These are phyloP conservation scores for Candida wancherniae DNA, from an alignment of 805 yeast genomes.

Conservation along the genomic window DNA sequence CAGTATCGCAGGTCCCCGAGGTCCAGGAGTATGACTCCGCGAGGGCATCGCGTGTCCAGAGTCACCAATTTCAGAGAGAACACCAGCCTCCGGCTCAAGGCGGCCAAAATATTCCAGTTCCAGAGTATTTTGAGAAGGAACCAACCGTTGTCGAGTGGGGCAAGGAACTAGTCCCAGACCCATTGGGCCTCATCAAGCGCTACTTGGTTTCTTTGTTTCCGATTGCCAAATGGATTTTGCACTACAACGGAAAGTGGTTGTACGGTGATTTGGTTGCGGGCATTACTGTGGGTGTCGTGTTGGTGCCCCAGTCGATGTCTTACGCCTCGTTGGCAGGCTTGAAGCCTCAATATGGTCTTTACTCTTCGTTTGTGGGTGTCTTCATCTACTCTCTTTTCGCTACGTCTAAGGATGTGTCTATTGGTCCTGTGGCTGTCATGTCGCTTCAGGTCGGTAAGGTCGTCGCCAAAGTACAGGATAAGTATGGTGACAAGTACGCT, in stretches of 20 bases:
- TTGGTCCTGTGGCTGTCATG: constrained; percentile 98
- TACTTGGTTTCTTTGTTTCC: constrained; percentile 73
- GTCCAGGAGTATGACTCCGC: constrained; percentile 14
- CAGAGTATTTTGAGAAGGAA: constrained; percentile 32
- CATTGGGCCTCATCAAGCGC: constrained; percentile 31
- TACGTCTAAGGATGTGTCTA: constrained; percentile 90
- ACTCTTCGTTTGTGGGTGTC: constrained; percentile 90
- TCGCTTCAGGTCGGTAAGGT: constrained; percentile 79
- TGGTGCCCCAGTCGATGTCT: constrained; percentile 95
- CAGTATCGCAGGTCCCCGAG: constrained; percentile 12
- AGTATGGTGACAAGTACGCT: constrained; percentile 39
- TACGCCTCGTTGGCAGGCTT: constrained; percentile 85
- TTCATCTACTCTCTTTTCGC: constrained; percentile 87
- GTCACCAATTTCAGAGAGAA: constrained; percentile 18
- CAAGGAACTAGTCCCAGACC: constrained; percentile 28
- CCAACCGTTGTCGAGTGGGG: constrained; percentile 33
- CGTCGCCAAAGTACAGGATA: constrained; percentile 52
- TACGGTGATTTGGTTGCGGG: constrained; percentile 86
- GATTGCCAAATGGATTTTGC: constrained; percentile 74
- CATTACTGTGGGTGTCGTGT: constrained; percentile 85
- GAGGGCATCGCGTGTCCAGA: constrained; percentile 10
- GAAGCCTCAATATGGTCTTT: constrained; percentile 79
- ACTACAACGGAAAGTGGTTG: constrained; percentile 77
- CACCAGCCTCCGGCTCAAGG: constrained; percentile 10
- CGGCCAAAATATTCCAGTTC: constrained; percentile 22